A percentile compares a stretch with the other conserved stretches of the same genome.
phyloP scores from a whole-genome alignment of 345 rosid genomes.

The Citrus cavaleriei region DNA sequence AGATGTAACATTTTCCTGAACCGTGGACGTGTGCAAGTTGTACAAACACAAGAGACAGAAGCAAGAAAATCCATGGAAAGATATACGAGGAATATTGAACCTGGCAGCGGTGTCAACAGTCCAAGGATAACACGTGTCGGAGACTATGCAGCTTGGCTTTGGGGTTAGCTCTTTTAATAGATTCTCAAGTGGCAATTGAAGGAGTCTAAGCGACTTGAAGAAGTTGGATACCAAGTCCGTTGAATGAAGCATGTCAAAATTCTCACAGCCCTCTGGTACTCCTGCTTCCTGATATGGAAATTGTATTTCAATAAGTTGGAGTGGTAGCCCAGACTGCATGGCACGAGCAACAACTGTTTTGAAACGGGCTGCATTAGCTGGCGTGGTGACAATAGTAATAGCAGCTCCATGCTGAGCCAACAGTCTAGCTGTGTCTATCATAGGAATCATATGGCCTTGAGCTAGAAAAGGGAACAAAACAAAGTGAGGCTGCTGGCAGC shows the following conservation, averaged over 20 bases:
- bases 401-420: slow-evolving; percentile 38
- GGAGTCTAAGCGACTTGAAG: not conserved
- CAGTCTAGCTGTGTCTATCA: slow-evolving; percentile 45
- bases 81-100: slow-evolving; percentile 23
- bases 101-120: slow-evolving; percentile 15
- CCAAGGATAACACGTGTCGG: slow-evolving; percentile 25
- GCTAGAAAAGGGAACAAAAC: slow-evolving; percentile 58
- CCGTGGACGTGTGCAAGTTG: slow-evolving; percentile 16
- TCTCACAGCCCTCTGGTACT: slow-evolving; percentile 6
- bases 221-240: not conserved
- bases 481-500: slow-evolving; percentile 27
- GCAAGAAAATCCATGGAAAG: slow-evolving; percentile 22
- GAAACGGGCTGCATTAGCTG: slow-evolving; percentile 19
- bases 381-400: slow-evolving; percentile 46
- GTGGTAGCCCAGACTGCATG: not conserved
- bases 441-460: slow-evolving; percentile 56
- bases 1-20: slow-evolving; percentile 15
- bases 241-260: not conserved
- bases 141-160: slow-evolving; percentile 31
- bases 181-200: slow-evolving; percentile 11
- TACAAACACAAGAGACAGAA: slow-evolving; percentile 2
- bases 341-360: not conserved
- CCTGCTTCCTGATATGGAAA: slow-evolving; percentile 5
- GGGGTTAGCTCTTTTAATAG: slow-evolving; percentile 14
- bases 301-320: not conserved